Evolutionary conservation across 2,329 filamentous ascomycete species (phyloP).

Genomic region (Tympanopsis confertula): DNA sequence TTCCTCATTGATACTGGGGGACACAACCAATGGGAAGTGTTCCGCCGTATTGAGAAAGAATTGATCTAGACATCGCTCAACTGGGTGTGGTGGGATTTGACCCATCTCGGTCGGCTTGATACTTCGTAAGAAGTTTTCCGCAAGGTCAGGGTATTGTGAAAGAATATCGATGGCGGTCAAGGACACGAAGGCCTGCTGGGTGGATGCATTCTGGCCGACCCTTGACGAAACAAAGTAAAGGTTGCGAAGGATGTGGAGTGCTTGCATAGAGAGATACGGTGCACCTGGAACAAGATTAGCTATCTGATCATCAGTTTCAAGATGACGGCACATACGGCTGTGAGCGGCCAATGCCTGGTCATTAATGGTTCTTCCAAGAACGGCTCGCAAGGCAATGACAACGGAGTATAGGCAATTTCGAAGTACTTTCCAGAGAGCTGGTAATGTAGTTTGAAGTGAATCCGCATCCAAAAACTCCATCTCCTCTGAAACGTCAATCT

Average conservation of each 20-base stretch:
- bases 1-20: constrained; percentile 42
- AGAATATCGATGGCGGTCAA: constrained; percentile 60
- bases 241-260: constrained; percentile 51
- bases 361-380: constrained; percentile 44
- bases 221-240: constrained; percentile 60
- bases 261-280: constrained; percentile 46
- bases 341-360: constrained; percentile 41
- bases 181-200: constrained; percentile 60
- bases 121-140: constrained; percentile 41
- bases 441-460: constrained; percentile 44
- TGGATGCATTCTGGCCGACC: constrained; percentile 50
- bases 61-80: constrained; percentile 56
- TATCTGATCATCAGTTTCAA: background rate
- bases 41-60: constrained; percentile 64
- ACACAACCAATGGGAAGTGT: constrained; percentile 51
- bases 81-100: constrained; percentile 48
- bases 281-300: constrained; percentile 18
- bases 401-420: constrained; percentile 54
- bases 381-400: constrained; percentile 47
- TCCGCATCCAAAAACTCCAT: constrained; percentile 40
- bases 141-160: constrained; percentile 43
- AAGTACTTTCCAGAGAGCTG: constrained; percentile 52
- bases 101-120: constrained; percentile 22
- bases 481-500: constrained; percentile 52
- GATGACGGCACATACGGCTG: background rate